A percentile compares a stretch with the other conserved stretches of the same genome.
These are phyloP conservation scores for Cavenderia fasciculata DNA, from an alignment of 78 protist genomes.

Conservation along the genomic window DNA sequence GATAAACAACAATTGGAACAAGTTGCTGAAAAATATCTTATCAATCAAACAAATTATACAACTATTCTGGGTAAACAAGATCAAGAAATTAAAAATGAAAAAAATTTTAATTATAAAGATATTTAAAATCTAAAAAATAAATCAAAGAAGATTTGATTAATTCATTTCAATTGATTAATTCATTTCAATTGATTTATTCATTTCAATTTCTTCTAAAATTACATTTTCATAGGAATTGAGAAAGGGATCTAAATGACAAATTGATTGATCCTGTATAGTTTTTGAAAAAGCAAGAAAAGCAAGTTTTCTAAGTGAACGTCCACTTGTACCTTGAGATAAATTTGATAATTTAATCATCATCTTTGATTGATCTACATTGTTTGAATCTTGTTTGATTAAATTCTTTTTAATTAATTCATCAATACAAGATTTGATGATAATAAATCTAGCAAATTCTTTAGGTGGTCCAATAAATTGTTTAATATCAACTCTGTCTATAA, in stretches of 20 bases:
- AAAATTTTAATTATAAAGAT: too few relatives aligned
- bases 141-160: too few relatives aligned
- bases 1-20: constrained; percentile 37
- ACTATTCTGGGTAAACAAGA: constrained; percentile 31
- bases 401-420: constrained; percentile 77
- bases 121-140: too few relatives aligned
- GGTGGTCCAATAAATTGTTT: constrained; percentile 94
- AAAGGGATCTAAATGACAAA: too few relatives aligned
- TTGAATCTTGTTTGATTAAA: constrained; percentile 23
- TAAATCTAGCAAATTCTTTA: constrained; percentile 40
- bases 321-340: constrained; percentile 68
- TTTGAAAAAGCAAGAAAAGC: constrained; percentile 87
- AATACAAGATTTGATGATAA: constrained; percentile 84
- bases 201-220: too few relatives aligned
- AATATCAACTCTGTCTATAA: constrained; percentile 97
- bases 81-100: neutral
- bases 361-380: neutral
- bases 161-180: too few relatives aligned
- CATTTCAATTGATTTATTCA: too few relatives aligned
- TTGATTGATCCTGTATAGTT: too few relatives aligned
- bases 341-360: neutral
- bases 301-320: constrained; percentile 91
- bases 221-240: too few relatives aligned
- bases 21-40: constrained; percentile 45
- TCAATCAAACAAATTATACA: neutral